Percentiles rank a stretch among this genome's conserved stretches.
Conservation (phyloP, 2,329 filamentous ascomycete species). For the Aotearoamyces nothofagi region DNA sequence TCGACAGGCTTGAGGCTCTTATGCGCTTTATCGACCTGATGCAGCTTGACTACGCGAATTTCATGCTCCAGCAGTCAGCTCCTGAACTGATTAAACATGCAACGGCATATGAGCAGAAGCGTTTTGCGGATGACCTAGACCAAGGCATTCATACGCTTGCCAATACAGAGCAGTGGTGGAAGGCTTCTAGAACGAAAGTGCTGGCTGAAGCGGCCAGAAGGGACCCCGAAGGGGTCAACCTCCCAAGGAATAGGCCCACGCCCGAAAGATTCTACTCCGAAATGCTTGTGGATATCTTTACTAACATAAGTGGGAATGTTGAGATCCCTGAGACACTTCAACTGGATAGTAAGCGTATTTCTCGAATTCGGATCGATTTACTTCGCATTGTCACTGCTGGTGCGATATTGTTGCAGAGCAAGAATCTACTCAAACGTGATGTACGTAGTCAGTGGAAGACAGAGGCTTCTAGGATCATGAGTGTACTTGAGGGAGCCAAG, state of each 20-base stretch:
- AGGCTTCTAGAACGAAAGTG: slow-evolving; percentile 45
- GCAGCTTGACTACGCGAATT: slow-evolving; percentile 72
- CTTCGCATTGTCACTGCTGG: slow-evolving; percentile 57
- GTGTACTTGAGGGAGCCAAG: slow-evolving; percentile 45
- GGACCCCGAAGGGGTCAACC: slow-evolving; percentile 52
- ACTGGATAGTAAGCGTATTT: slow-evolving; percentile 51
- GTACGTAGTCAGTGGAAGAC: slow-evolving; percentile 64
- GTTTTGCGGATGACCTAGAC: slow-evolving; percentile 51
- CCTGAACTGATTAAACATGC: slow-evolving; percentile 59
- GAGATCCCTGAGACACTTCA: slow-evolving; percentile 59
- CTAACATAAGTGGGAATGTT: slow-evolving; percentile 41
- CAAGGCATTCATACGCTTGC: slow-evolving; percentile 35
- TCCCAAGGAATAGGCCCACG: slow-evolving; percentile 45
- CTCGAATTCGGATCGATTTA: slow-evolving; percentile 37
- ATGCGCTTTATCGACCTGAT: slow-evolving; percentile 64
- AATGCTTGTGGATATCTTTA: slow-evolving; percentile 60
- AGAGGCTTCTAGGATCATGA: slow-evolving; percentile 56
- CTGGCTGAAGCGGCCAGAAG: slow-evolving; percentile 49
- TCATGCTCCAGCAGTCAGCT: slow-evolving; percentile 56
- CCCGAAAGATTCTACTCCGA: slow-evolving; percentile 61
- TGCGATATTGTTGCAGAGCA: slow-evolving; percentile 63
- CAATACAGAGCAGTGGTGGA: slow-evolving; percentile 52
- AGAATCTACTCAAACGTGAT: slow-evolving; percentile 71
- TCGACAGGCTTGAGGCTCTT: slow-evolving; percentile 61
- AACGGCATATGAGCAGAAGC: slow-evolving; percentile 57